Conservation (phyloP, 768 basidiomycete species). For the Lactifluus volemus region DNA sequence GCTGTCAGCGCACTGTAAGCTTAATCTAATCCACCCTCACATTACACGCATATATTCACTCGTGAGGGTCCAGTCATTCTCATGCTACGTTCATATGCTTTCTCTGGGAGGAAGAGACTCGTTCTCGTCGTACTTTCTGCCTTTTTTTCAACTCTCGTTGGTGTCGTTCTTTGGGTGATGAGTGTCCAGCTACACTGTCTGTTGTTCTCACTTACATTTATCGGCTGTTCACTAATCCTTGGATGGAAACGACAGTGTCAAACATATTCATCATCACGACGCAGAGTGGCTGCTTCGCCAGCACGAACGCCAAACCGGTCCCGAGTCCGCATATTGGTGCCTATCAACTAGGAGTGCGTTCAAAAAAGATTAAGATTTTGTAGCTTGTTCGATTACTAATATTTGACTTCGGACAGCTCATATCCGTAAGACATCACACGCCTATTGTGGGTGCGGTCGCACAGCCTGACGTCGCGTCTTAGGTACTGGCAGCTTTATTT, state of each 20-base stretch:
- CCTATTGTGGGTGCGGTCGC: not conserved
- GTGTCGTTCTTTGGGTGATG: conserved; percentile 4
- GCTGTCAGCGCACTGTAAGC: conserved; percentile 12
- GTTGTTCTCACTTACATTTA: not conserved
- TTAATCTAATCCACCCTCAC: not conserved
- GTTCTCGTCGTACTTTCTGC: conserved; percentile 2
- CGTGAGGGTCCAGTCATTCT: conserved; percentile 5
- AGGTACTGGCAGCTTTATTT: conserved; percentile 7
- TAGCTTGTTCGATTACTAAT: not conserved
- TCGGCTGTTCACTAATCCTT: not conserved
- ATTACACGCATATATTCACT: not conserved
- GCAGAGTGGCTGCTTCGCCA: conserved; percentile 9
- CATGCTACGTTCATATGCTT: conserved; percentile 17
- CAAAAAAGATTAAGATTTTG: not conserved
- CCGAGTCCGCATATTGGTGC: not conserved
- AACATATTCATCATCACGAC: not conserved
- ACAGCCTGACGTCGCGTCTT: not conserved
- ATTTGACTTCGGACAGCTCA: not conserved
- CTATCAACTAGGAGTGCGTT: conserved; percentile 14
- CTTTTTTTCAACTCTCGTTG: not conserved
- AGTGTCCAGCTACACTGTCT: not conserved
- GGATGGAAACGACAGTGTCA: conserved; percentile 1
- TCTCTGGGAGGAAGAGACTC: not conserved
- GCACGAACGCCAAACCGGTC: not conserved
- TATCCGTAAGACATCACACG: conserved; percentile 1